These are phyloP conservation scores for Moniliella sp. DNA, from an alignment of 1,284 basidiomycete genomes.

Conservation along the genomic window DNA sequence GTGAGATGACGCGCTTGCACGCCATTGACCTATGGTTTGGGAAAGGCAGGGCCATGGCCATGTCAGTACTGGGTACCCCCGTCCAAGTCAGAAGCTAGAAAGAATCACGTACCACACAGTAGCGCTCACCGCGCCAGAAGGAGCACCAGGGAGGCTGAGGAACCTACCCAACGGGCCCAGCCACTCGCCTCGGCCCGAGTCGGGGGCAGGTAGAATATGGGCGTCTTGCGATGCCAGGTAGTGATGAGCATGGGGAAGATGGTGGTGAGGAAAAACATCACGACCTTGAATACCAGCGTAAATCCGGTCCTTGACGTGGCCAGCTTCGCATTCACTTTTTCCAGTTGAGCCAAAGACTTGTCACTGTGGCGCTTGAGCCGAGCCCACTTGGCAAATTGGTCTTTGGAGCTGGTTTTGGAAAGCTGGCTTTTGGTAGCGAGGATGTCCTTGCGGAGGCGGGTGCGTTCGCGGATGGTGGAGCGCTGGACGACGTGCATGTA, in stretches of 20 bases:
- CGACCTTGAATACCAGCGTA: constrained; percentile 12
- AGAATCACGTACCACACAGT: constrained; percentile 2
- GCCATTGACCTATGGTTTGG: constrained; percentile 1
- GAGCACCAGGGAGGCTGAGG: constrained; percentile 7
- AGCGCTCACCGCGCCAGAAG: constrained; percentile 3
- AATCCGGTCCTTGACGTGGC: constrained; percentile 9
- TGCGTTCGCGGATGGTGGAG: constrained; percentile 7
- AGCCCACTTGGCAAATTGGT: constrained; percentile 97
- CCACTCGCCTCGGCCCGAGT: no score
- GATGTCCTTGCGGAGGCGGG: constrained; percentile 12
- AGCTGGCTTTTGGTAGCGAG: constrained; percentile 58
- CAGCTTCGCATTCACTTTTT: constrained; percentile 45
- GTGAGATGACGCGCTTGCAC: constrained; percentile 1
- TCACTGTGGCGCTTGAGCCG: constrained; percentile 73
- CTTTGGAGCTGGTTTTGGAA: constrained; percentile 70
- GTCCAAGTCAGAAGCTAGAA: not conserved
- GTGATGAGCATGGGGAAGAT: constrained; percentile 19
- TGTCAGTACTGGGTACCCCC: not conserved
- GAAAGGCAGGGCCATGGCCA: not conserved
- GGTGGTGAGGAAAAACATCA: constrained; percentile 23
- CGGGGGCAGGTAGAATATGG: constrained; percentile 29
- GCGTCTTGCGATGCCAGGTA: constrained; percentile 25
- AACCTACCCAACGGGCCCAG: constrained; percentile 7
- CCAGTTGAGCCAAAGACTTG: constrained; percentile 76
- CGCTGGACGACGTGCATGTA: constrained; percentile 11